Evolutionary conservation across 2,329 filamentous ascomycete species (phyloP), one percentile per base, ranked within the genome.

Genomic region (Epichloe festucae): DNA sequence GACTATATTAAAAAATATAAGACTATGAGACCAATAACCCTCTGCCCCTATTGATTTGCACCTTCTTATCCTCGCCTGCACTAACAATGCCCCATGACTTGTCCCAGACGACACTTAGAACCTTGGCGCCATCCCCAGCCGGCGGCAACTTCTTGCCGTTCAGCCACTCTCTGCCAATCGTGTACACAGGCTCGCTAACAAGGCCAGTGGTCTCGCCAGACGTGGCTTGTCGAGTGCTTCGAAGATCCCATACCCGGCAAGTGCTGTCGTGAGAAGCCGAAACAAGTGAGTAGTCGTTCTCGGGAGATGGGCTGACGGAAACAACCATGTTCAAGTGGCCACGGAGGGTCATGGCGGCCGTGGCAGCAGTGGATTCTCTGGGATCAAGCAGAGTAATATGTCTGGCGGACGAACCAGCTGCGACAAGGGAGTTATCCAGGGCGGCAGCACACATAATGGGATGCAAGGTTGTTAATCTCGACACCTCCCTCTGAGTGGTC

Each of bases 321-420:
- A 73, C 71, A 17, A 84, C 74, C 71, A 79, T 79, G 71, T 95
- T 95, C 54, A 81, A 81, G 70, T 97, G 91, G 1, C 91, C 91
- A 36, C 89, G 80, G 19, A 96, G 79, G n/a, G 89, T 95, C 82
- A 96, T 87, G 41, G 89, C 87, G 11, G 85, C 81, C 23, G 91
- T 86, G 1, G 82, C 78, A 1, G 82, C 78, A 3, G 89, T 85
- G 3, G 83, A 85, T 34, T 81, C 84, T 50, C 93, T 82, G 3
- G 91, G 91, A 66, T 98, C 93, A 58, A 97, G 80, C n/a, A 98
- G 77, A 0, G 89, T 91, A 63, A 98, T 87, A 70, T 95, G 88
- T 52, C 89, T 78, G 21, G 88, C 87, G 15, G 84, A 84, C 2
- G 88, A 95, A 53, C 90, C 93, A 21, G 88, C 85, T 3, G 81